These are phyloP conservation scores for Kodamaea fungicola DNA, from an alignment of 1,139 yeast species.

Conservation along the genomic window DNA sequence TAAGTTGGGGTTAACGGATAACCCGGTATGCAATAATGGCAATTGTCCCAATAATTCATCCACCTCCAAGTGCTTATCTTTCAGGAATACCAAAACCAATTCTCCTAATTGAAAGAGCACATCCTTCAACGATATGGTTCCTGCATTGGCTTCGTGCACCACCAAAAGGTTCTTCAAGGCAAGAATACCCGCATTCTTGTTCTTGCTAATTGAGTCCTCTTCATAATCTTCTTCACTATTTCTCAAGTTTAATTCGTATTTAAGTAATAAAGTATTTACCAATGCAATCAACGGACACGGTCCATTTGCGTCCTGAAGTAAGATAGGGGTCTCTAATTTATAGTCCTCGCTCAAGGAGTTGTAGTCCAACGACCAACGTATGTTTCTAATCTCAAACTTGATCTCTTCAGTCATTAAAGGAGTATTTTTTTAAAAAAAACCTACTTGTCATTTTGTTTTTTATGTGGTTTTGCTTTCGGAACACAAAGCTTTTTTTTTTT, in stretches of 20 bases:
- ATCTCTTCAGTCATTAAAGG: constrained; percentile 3
- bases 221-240: constrained; percentile 8
- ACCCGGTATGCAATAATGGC: constrained; percentile 69
- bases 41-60: constrained; percentile 45
- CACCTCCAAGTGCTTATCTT: constrained; percentile 19
- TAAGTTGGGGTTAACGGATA: constrained; percentile 70
- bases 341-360: constrained; percentile 20
- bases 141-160: constrained; percentile 12
- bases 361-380: constrained; percentile 19
- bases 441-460: no score
- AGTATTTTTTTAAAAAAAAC: no score
- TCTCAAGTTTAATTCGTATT: constrained; percentile 31
- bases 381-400: constrained; percentile 16
- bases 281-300: constrained; percentile 90
- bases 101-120: constrained; percentile 47
- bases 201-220: constrained; percentile 9
- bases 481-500: no score
- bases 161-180: constrained; percentile 26
- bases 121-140: constrained; percentile 26
- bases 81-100: constrained; percentile 28
- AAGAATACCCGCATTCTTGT: constrained; percentile 11
- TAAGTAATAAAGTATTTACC: constrained; percentile 61
- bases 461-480: no score
- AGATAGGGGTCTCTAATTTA: constrained; percentile 47
- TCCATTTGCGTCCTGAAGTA: constrained; percentile 81